Evolutionary conservation across 257 asterid genomes (phyloP), one percentile per base, ranked within the genome.

Genomic region (Solanum peruvianum): DNA sequence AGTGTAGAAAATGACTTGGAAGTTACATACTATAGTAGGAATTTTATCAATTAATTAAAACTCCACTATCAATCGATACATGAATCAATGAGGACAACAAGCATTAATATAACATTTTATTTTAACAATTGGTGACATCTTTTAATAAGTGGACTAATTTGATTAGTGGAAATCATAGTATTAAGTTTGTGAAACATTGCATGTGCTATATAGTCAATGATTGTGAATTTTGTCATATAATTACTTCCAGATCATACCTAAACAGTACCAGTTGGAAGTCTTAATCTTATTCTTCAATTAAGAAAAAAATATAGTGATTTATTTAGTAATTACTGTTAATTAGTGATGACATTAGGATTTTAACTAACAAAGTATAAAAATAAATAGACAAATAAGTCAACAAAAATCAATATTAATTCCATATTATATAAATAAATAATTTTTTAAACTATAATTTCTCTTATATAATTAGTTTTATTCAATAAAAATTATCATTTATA

Each of bases 401-500:
- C 9, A 14, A 49, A 49, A 49, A 5, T 14, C 8, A 5, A 49
- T 14, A 47, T 47, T 14, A 47, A 47, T 20, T 14, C 20, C 58
- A 5, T 47, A 47, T 5, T 14, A 47, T 47, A 47, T 47, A 47
- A 49, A 49, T 49, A 49, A 49, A 14, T 49, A 14, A 2, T 49
- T 49, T 49, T 49, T 15, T 5, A 14, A 49, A 49, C 3, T 20
- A 29, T 69, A 69, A 11, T 6, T 69, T 69, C 21, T 29, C 35
- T 0, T 29, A 29, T 69, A 69, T 15, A 69, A 69, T 69, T 69
- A 69, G 3, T 25, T 7, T 27, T 67, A 25, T 5, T 16, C 2
- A 12, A 5, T 66, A 10, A 11, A 0, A 11, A 0, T 23, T n/a
- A 1, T 3, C 20, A 0, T 67, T 67, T 1, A 67, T 67, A 1